A percentile compares a stretch with the other conserved stretches of the same genome.
phyloP scores from a whole-genome alignment of 257 asterid genomes.

The Phtheirospermum japonicum region DNA sequence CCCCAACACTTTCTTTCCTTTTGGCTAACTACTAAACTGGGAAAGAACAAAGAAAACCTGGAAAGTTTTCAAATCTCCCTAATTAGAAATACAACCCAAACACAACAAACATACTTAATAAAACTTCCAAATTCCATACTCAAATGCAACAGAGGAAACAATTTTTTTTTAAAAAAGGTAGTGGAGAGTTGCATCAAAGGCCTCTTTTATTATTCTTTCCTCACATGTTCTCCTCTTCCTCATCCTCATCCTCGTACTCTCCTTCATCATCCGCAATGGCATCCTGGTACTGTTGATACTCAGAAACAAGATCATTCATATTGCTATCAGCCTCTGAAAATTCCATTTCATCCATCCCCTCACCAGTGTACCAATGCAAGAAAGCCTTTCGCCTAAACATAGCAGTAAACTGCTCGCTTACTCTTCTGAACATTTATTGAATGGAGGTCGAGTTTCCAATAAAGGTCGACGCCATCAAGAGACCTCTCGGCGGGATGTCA shows the following conservation, averaged over 20 bases:
- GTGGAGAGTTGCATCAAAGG: too few species aligned
- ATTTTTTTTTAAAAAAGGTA: neutral
- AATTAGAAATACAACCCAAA: conserved; percentile 22
- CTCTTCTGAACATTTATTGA: conserved; percentile 90
- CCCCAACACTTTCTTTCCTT: conserved; percentile 8
- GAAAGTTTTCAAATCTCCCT: conserved; percentile 18
- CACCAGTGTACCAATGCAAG: conserved; percentile 93
- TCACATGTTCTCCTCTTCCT: conserved; percentile 40
- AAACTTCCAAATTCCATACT: conserved; percentile 22
- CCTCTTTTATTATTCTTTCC: neutral
- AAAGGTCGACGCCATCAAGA: conserved; percentile 84
- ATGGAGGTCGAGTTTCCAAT: conserved; percentile 86
- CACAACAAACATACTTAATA: conserved; percentile 20
- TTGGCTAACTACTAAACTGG: conserved; percentile 14
- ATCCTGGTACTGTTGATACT: conserved; percentile 92
- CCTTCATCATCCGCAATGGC: conserved; percentile 91
- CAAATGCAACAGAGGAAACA: conserved; percentile 21
- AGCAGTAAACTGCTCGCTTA: conserved; percentile 92
- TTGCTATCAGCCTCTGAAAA: conserved; percentile 88
- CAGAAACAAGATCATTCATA: conserved; percentile 85
- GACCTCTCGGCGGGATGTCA: conserved; percentile 87
- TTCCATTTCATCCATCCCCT: conserved; percentile 90
- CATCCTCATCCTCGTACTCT: conserved; percentile 71
- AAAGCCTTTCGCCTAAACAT: conserved; percentile 92
- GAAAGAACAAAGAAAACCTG: conserved; percentile 18